phyloP scores from a whole-genome alignment of 352 stramenopile species.

The Pythium phragmitis region DNA sequence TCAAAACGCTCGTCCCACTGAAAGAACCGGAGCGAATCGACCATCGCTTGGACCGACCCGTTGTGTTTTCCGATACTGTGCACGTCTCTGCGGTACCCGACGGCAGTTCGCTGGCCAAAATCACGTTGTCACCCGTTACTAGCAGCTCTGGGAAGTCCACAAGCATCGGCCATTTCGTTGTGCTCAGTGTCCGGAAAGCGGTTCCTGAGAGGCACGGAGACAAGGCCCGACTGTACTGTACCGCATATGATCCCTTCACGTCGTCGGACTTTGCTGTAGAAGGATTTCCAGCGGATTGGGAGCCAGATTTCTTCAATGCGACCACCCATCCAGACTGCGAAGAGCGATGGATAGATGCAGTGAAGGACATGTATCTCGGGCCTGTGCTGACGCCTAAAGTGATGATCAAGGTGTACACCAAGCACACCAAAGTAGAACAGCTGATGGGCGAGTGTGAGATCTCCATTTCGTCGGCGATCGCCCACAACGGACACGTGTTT shows the following conservation, averaged over 20 bases:
- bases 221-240: conserved; percentile 61
- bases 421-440: conserved; percentile 63
- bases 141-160: conserved; percentile 6
- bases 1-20: conserved; percentile 45
- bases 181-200: conserved; percentile 65
- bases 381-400: conserved; percentile 66
- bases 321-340: conserved; percentile 49
- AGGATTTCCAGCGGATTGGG: conserved; percentile 60
- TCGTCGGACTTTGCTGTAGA: conserved; percentile 77
- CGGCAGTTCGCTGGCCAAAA: conserved; percentile 36
- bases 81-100: conserved; percentile 49
- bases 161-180: conserved; percentile 52
- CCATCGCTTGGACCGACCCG: conserved; percentile 55
- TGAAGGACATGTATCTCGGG: conserved; percentile 57
- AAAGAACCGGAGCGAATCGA: conserved; percentile 49
- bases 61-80: conserved; percentile 81
- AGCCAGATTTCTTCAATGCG: conserved; percentile 64
- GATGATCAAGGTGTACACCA: conserved; percentile 65
- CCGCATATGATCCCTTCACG: conserved; percentile 78
- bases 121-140: conserved; percentile 46
- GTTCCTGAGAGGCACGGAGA: conserved; percentile 32
- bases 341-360: conserved; percentile 44
- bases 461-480: conserved; percentile 65
- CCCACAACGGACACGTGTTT: conserved; percentile 70
- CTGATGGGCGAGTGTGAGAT: conserved; percentile 76